A percentile compares a stretch with the other conserved stretches of the same genome.
These are phyloP conservation scores for Boletus rufocinnamomeus DNA, from an alignment of 768 basidiomycete species.

Conservation along the genomic window DNA sequence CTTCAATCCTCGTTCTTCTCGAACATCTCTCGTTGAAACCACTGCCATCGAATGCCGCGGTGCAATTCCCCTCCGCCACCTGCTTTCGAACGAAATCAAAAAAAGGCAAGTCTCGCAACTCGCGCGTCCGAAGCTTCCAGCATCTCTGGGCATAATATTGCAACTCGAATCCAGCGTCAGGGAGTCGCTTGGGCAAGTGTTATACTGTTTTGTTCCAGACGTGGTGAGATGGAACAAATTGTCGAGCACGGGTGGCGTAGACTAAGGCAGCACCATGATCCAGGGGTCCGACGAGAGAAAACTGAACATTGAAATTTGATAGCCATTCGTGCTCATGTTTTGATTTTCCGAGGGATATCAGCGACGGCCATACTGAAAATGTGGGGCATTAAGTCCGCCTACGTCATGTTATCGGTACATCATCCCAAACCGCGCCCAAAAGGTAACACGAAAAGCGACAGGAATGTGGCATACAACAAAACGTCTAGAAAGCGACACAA, in stretches of 20 bases:
- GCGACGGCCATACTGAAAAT: not conserved
- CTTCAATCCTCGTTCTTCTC: slow-evolving; percentile 27
- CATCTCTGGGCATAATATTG: slow-evolving; percentile 19
- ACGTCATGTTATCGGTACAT: not conserved
- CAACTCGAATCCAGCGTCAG: slow-evolving; percentile 31
- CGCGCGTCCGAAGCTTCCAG: slow-evolving; percentile 19
- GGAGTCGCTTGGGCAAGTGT: slow-evolving; percentile 33
- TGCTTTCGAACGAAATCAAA: slow-evolving; percentile 2
- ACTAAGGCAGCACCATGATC: not conserved
- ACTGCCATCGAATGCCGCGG: slow-evolving; percentile 22
- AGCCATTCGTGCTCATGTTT: slow-evolving; percentile 5
- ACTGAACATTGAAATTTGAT: not conserved
- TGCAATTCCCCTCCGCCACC: slow-evolving; percentile 20
- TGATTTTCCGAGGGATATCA: slow-evolving; percentile 7
- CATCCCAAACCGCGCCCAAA: not conserved
- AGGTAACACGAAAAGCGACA: not conserved
- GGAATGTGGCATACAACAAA: not conserved
- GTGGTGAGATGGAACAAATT: slow-evolving; percentile 9
- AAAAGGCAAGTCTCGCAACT: slow-evolving; percentile 20
- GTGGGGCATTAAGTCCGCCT: slow-evolving; percentile 11
- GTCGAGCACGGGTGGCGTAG: not conserved
- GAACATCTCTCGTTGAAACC: not conserved
- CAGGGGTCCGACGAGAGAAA: no score
- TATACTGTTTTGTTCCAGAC: slow-evolving; percentile 13
- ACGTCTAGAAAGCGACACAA: not conserved